Evolutionary conservation across 345 rosid genomes (phyloP), one percentile per base, ranked within the genome.

Genomic region (Cardamine chenopodiifolia): DNA sequence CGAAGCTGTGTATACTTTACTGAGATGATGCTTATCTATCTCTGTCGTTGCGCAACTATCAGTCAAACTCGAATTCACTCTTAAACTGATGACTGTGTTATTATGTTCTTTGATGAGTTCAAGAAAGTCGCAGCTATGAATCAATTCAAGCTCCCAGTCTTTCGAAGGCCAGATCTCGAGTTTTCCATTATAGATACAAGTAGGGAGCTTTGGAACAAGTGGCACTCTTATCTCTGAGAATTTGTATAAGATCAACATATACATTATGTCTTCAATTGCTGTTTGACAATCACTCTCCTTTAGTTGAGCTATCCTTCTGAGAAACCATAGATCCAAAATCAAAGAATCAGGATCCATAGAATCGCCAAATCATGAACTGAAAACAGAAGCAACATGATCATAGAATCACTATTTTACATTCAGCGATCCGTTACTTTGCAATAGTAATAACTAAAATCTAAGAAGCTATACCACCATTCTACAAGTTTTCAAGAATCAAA

Each of bases 61-160:
- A 8, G 89, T 81, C 49, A 90, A 88, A 78, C 85, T 82, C 10
- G 90, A 87, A 81, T 91, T 71, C 17, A 79, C 75, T 76, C 88
- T 78, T 81, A 90, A 82, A 67, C 95, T 96, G 66, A 87, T 87
- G 56, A 91, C 89, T 17, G 89, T 78, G 39, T 73, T n/a, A 80
- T 85, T 66, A 40, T 94, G 97, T 74, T 88, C 91, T 65, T 77
- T 86, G 74, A 94, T 81, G 89, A 94, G 86, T 60, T 90, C 84
- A 52, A 94, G 79, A 23, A 79, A 82, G 74, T 94, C 95, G 7
- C 70, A 58, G 77, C 78, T 72, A 52, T 94, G 85, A 26, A 94
- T 85, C 2, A 97, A 94, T 34, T 91, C 95, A 3, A 94, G 84
- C 35, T 90, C 96, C 95, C 96, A 94, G 82, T 88, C 88, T 84